Conservation (phyloP, 768 basidiomycete genomes). For the Mycena haematopus region DNA sequence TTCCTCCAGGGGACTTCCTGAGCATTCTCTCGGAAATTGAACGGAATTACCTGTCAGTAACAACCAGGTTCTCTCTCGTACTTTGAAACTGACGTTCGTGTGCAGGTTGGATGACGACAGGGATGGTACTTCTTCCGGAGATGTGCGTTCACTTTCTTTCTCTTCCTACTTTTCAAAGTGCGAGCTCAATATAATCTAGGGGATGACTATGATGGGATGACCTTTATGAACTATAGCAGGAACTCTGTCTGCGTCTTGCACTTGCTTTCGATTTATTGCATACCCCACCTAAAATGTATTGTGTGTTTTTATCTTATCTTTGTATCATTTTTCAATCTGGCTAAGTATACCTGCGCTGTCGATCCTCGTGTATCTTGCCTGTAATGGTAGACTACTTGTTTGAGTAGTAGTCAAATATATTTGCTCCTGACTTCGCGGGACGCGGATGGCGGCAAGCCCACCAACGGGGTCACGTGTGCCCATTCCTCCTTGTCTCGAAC, state of each 20-base stretch:
- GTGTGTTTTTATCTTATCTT: constrained; percentile 24
- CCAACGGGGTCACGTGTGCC: constrained; percentile 21
- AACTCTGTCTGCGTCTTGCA: constrained; percentile 9
- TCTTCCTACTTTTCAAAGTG: background rate
- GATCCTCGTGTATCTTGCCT: constrained; percentile 7
- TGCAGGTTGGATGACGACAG: constrained; percentile 72
- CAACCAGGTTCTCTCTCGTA: constrained; percentile 15
- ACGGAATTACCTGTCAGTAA: constrained; percentile 79
- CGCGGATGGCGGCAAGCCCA: no score
- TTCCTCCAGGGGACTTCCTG: constrained; percentile 83
- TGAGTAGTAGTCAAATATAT: constrained; percentile 6
- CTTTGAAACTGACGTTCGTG: constrained; percentile 24
- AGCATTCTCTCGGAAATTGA: constrained; percentile 93
- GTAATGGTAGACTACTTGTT: constrained; percentile 10
- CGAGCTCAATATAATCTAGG: background rate
- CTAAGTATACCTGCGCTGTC: constrained; percentile 6
- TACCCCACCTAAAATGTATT: constrained; percentile 23
- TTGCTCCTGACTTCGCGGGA: background rate
- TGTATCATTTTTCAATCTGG: background rate
- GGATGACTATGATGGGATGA: constrained; percentile 26
- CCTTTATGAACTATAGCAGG: constrained; percentile 5
- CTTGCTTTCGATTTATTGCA: constrained; percentile 22
- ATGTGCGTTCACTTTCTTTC: constrained; percentile 1
- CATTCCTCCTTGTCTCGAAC: background rate
- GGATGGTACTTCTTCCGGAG: constrained; percentile 65